Conservation (phyloP, 2,329 filamentous ascomycete genomes). For the Aureobasidium sp. region DNA sequence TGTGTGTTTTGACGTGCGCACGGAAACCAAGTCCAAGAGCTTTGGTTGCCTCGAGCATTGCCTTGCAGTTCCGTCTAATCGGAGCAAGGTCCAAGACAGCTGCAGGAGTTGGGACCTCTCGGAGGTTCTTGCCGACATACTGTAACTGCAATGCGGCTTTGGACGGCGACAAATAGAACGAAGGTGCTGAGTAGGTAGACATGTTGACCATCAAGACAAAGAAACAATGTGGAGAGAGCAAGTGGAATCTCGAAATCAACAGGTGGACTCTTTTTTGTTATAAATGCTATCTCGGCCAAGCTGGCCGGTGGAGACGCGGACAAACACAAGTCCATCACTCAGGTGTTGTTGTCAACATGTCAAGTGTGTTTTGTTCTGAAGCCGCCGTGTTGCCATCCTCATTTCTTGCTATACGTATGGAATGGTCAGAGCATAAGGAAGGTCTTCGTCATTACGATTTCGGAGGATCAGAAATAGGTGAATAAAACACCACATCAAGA, state of each 20-base stretch:
- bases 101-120: conserved; percentile 56
- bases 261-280: background rate
- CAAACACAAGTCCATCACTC: background rate
- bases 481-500: background rate
- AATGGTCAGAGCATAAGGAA: background rate
- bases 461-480: background rate
- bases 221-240: background rate
- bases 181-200: conserved; percentile 8
- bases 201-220: background rate
- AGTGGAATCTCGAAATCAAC: background rate
- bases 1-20: conserved; percentile 78
- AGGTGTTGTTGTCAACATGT: background rate
- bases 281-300: background rate
- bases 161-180: conserved; percentile 26
- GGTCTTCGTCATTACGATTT: background rate
- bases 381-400: background rate
- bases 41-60: conserved; percentile 59
- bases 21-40: conserved; percentile 58
- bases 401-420: background rate
- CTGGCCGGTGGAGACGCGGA: background rate
- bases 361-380: background rate
- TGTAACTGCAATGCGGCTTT: conserved; percentile 26
- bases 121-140: conserved; percentile 54
- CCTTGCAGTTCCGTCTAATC: conserved; percentile 57
- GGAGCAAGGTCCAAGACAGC: conserved; percentile 61